Conservation (phyloP, 176 grass and related monocot species). For the Thalia dealbata region DNA sequence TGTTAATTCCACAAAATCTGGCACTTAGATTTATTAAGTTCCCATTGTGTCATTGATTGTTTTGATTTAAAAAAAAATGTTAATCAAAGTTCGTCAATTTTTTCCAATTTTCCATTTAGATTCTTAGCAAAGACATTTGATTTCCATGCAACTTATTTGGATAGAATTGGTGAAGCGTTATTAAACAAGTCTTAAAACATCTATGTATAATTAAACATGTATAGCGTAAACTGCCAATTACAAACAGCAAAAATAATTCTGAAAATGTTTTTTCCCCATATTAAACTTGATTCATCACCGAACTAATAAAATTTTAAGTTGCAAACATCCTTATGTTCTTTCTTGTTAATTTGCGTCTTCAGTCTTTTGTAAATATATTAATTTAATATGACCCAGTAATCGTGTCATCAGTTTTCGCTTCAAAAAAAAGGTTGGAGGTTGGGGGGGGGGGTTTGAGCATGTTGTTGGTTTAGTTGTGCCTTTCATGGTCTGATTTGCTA, state of each 20-base stretch:
- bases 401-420: not conserved
- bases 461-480: not conserved
- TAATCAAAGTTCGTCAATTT: not conserved
- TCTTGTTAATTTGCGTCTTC: not conserved
- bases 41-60: not conserved
- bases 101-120: not conserved
- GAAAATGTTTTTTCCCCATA: not conserved
- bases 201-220: not conserved
- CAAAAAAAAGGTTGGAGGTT: too few relatives aligned
- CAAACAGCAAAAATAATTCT: not conserved
- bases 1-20: not conserved
- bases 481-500: not conserved
- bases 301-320: not conserved
- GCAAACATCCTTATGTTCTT: not conserved
- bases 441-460: too few relatives aligned
- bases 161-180: not conserved
- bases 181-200: not conserved
- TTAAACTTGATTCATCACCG: not conserved
- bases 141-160: not conserved
- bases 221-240: not conserved
- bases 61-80: not conserved
- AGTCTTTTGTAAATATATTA: not conserved
- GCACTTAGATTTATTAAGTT: not conserved
- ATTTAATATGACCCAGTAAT: not conserved
- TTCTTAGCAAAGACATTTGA: not conserved